Base-by-base conservation (phyloP, 495 filamentous ascomycete species). In the Penicillium alfredii region DNA sequence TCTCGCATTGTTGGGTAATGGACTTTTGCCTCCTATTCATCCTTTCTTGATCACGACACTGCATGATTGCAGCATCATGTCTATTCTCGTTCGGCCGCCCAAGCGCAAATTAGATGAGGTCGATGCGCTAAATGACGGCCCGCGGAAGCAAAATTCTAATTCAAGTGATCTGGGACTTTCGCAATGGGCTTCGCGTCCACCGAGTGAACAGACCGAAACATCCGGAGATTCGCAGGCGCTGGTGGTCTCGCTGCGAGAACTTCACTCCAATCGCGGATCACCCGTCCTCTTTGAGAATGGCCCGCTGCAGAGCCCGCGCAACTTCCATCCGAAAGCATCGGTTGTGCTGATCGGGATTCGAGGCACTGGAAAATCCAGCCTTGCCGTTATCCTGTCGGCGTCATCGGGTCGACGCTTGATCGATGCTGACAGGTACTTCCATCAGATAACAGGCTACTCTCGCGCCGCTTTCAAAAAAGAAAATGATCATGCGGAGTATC, bases 321-420 rank as follows among this genome's bases (percentile, higher is more conserved):
- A 48, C 6, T 87, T 87, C 50, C 63, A 72, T 18, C 55, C 66
- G 0, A 69, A 80, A 44, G 77, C 81, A 2, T 86, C 84, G 1
- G 75, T 90, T 33, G 81, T 87, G 1, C 66, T 90, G 12, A 73
- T 88, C 15, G 85, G 85, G 13, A 76, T 82, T 35, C 79, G 81
- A 11, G 83, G 85, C 3, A 80, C 81, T 4, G 84, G 84, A 9
- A 88, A 88, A 53, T 78, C 82, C 4, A 86, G 80, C 11, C 67
- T 90, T 8, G 84, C 80, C 1, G 78, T 88, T 44, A 84, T 90
- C 30, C 77, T 81, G n/a, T 81, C 83, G 3, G 80, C 81, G 13
- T 72, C 79, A 42, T 79, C 82, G 10, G 75, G 77, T 9, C 73
- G 82, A 8, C 75, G 80, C 14, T 68, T 89, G 14, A 76, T 87